Evolutionary conservation across 352 stramenopile genomes (phyloP).

Genomic region (Blastocystis sp.): DNA sequence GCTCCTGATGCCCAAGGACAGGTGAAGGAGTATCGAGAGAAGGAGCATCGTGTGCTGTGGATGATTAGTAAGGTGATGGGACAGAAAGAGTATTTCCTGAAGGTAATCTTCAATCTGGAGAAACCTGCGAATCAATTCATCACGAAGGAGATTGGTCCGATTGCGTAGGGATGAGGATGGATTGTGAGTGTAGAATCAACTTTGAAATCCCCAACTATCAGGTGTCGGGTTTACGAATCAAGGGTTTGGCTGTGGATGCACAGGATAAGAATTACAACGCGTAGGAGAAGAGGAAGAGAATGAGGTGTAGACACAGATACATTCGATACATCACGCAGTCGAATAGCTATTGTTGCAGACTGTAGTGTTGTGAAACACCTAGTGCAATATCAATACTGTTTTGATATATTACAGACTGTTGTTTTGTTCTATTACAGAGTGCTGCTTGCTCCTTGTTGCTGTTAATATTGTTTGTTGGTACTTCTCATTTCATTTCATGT

Average conservation of each 20-base stretch:
- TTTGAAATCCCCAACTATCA: conserved; percentile 99
- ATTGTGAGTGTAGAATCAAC: conserved; percentile 77
- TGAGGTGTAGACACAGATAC: conserved; percentile 76
- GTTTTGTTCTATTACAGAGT: not conserved
- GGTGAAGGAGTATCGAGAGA: conserved; percentile 88
- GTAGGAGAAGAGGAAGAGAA: not conserved
- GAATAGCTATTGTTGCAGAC: conserved; percentile 91
- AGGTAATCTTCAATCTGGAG: conserved; percentile 73
- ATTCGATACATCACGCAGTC: conserved; percentile 97
- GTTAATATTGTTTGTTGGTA: conserved; percentile 48
- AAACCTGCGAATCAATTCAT: conserved; percentile 36
- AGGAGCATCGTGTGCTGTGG: conserved; percentile 90
- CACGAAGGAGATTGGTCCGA: conserved; percentile 26
- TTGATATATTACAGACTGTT: no score
- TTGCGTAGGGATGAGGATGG: not conserved
- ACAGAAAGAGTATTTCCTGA: conserved; percentile 33
- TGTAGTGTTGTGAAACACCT: conserved; percentile 83
- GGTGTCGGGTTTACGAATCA: conserved; percentile 86
- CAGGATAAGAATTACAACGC: conserved; percentile 40
- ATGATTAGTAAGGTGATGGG: conserved; percentile 88
- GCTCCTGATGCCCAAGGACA: conserved; percentile 73
- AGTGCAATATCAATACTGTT: no score
- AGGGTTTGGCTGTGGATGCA: conserved; percentile 6
- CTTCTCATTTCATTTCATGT: not conserved
- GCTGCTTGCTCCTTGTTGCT: not conserved